Percentiles rank a stretch among this genome's conserved stretches.
These are phyloP conservation scores for Asterochloris erici DNA, from an alignment of 139 green algal genomes.

Conservation along the genomic window DNA sequence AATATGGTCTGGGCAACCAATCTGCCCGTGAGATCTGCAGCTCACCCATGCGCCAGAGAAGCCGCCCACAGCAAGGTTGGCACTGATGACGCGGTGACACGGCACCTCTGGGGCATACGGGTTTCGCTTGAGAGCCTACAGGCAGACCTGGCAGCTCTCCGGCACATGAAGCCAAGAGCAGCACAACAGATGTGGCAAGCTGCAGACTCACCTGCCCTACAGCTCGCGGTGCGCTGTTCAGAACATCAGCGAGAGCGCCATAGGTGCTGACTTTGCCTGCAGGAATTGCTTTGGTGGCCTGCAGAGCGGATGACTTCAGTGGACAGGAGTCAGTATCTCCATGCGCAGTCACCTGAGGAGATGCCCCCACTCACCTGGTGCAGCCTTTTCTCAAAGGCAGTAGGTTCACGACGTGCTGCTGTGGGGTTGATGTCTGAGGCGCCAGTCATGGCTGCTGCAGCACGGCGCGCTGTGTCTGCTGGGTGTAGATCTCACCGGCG, in stretches of 20 bases:
- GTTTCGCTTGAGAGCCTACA: constrained; percentile 66
- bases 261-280: not conserved
- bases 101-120: constrained; percentile 70
- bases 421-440: too few relatives aligned
- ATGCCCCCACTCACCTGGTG: too few relatives aligned
- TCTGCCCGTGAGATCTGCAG: too few relatives aligned
- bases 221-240: too few relatives aligned
- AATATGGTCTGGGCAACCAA: too few relatives aligned
- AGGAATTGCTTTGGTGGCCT: constrained; percentile 4
- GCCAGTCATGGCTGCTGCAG: too few relatives aligned
- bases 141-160: not conserved
- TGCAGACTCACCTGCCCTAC: not conserved
- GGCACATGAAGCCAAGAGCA: not conserved
- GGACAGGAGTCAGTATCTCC: too few relatives aligned
- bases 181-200: not conserved
- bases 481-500: not conserved
- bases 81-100: constrained; percentile 74
- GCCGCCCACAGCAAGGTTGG: constrained; percentile 59
- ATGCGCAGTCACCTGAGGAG: too few relatives aligned
- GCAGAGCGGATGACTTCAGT: not conserved
- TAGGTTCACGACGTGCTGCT: too few relatives aligned
- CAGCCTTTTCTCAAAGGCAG: too few relatives aligned
- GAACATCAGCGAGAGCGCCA: not conserved
- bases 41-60: constrained; percentile 62
- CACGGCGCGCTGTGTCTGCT: too few relatives aligned